phyloP scores from a whole-genome alignment of 306 rosid species.

The Medicago arabica region DNA sequence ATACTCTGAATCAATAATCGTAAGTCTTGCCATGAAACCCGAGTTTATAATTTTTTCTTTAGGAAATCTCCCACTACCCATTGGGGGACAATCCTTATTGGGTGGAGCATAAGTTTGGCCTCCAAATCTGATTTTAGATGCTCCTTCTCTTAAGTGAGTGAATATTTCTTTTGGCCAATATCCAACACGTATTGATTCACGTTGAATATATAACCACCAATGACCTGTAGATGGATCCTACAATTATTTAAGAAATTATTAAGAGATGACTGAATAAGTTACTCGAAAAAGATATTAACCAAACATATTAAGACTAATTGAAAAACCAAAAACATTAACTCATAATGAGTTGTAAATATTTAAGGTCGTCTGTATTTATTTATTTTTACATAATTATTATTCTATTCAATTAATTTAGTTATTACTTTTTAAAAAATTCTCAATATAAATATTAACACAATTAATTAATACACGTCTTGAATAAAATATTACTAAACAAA shows the following conservation, averaged over 20 bases:
- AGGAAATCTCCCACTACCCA: conserved; percentile 36
- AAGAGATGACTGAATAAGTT: neutral
- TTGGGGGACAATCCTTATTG: neutral
- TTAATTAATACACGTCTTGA: neutral
- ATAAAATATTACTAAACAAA: no score
- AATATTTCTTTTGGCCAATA: conserved; percentile 30
- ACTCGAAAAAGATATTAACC: neutral
- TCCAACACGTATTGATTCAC: neutral
- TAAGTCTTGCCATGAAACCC: neutral
- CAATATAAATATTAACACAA: neutral
- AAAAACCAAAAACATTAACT: neutral
- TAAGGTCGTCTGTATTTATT: neutral
- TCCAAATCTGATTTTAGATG: neutral
- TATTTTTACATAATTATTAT: neutral
- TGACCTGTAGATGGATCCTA: neutral
- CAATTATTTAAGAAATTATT: neutral
- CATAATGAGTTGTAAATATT: neutral
- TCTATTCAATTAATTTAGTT: neutral
- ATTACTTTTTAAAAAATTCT: neutral
- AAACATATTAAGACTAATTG: neutral
- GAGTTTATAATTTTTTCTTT: neutral
- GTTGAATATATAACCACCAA: conserved; percentile 2
- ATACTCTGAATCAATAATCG: neutral
- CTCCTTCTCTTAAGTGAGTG: neutral
- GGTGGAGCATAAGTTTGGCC: conserved; percentile 10